Conservation (phyloP, 2,329 filamentous ascomycete species). For the Allantophomopsis cytisporea region DNA sequence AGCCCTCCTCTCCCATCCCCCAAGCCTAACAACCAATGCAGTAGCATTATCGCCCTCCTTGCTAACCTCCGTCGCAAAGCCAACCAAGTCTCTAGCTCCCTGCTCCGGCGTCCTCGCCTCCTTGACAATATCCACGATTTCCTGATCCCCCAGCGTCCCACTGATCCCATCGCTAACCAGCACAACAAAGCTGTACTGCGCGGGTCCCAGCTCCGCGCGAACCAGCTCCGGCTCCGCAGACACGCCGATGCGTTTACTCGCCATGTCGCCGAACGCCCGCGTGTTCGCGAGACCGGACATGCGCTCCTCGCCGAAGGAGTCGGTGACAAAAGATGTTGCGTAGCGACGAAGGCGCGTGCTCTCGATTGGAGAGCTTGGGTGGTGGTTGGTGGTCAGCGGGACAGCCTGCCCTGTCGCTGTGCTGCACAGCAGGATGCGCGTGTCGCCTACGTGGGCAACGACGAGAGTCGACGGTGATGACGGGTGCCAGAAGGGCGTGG, state of each 20-base stretch:
- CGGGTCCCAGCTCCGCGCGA: slow-evolving; percentile 64
- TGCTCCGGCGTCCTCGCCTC: slow-evolving; percentile 86
- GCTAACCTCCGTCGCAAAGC: slow-evolving; percentile 73
- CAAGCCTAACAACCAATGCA: slow-evolving; percentile 51
- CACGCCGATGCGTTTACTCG: slow-evolving; percentile 82
- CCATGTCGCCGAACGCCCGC: slow-evolving; percentile 85
- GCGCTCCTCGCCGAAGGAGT: slow-evolving; percentile 94
- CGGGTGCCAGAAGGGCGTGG: slow-evolving; percentile 92
- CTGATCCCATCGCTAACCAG: slow-evolving; percentile 83
- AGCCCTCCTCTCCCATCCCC: slow-evolving; percentile 56
- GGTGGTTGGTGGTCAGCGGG: slow-evolving; percentile 81
- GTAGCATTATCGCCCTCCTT: slow-evolving; percentile 52
- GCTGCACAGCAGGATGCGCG: slow-evolving; percentile 77
- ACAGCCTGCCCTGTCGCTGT: slow-evolving; percentile 69
- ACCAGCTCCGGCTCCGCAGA: slow-evolving; percentile 85
- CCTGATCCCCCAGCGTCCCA: slow-evolving; percentile 77
- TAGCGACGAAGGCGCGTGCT: slow-evolving; percentile 73
- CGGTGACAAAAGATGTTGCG: slow-evolving; percentile 76
- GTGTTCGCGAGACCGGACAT: slow-evolving; percentile 90
- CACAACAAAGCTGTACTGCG: slow-evolving; percentile 80
- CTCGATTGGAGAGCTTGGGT: slow-evolving; percentile 78
- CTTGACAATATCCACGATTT: slow-evolving; percentile 92
- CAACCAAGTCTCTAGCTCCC: slow-evolving; percentile 64
- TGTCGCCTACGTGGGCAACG: slow-evolving; percentile 88
- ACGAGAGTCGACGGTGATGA: slow-evolving; percentile 71